Evolutionary conservation across 306 rosid genomes (phyloP), one percentile per base, ranked within the genome.

Genomic region (Fragaria ananassa): DNA sequence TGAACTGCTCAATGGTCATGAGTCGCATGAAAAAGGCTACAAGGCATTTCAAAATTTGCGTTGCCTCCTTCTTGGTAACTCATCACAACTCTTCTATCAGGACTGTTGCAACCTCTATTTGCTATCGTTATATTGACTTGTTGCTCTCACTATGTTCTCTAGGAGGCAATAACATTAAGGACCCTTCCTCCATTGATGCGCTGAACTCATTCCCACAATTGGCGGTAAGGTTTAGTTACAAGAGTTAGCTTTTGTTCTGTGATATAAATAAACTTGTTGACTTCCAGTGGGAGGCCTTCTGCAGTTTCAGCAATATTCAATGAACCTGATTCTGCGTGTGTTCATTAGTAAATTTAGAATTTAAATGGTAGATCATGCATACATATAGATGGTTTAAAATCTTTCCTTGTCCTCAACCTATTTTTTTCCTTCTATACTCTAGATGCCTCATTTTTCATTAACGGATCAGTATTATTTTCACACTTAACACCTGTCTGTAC

Each of bases 61-160:
- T 45, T 81, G 92, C 86, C 97, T 95, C 76, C 93, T 92, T 78
- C 85, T 95, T 45, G 99, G 98, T 92, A 90, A 79, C 74, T 11
- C 80, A 41, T 84, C 71, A 72, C n/a, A 63, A 66, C 53, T 61
- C 71, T 78, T 79, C 17, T 29, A 62, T 51, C 2, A 41, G 45
- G 15, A 50, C 70, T 65, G 35, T 41, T n/a, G 39, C 71, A 35
- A 46, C 67, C 47, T 75, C 19, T 56, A 12, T 35, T 68, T 76
- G 31, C 70, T 39, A 49, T 76, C 15, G 44, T 10, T 44, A 8
- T 10, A 18, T 6, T 63, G 74, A 71, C 71, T 80, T 80, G 21
- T 46, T 81, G 68, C 80, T 70, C 51, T 44, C 49, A 44, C 37
- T 49, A 39, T 23, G 75, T 85, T 78, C 68, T 81, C 78, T 88